Evolutionary conservation across 805 yeast genomes (phyloP), one percentile per base, ranked within the genome.

Genomic region (Candida wancherniae): DNA sequence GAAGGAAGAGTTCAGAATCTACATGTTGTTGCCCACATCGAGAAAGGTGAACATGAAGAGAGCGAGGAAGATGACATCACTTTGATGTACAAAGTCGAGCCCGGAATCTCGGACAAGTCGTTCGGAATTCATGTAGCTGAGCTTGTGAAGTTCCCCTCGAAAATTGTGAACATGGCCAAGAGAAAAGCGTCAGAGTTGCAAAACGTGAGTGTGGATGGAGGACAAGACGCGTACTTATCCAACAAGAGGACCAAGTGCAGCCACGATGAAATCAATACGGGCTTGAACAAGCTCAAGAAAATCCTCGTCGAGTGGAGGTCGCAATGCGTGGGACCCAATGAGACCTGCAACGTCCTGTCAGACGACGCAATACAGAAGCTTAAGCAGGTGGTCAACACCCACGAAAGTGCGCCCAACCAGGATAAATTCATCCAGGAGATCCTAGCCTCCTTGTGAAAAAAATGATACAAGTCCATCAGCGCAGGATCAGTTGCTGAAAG

Each of bases 71-170:
- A 64, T 32, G 94, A 86, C 44, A 85, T 92, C 43, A 87, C 97
- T 0, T 67, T 92, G 35, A 64, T 92, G 45, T 92, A 92, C 61
- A 84, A 81, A 50, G 97, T 92, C n/a, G 96, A 86, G 45, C 84
- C 85, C 1, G 98, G 98, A n/a, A 77, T 88, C 29, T 80, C 94
- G 2, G 95, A 86, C 56, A 92, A 88, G 57, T 87, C 97, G 0
- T 92, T 92, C 61, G 98, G 98, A 58, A 88, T 92, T 28, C 95
- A 92, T 54, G 98, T 92, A 26, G 97, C 97, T 0, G 97, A 92
- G 58, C 78, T 90, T 18, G 97, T 90, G 12, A 82, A 84, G 45
- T 92, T 92, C 57, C 98, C 97, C 2, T 63, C 67, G 15, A 92
- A 92, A 57, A 92, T 92, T 29, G 77, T 92, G 28, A 72, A 75